A percentile compares a stretch with the other conserved stretches of the same genome.
These are phyloP conservation scores for Leucocoprinus leucothites DNA, from an alignment of 768 basidiomycete genomes.

Conservation along the genomic window DNA sequence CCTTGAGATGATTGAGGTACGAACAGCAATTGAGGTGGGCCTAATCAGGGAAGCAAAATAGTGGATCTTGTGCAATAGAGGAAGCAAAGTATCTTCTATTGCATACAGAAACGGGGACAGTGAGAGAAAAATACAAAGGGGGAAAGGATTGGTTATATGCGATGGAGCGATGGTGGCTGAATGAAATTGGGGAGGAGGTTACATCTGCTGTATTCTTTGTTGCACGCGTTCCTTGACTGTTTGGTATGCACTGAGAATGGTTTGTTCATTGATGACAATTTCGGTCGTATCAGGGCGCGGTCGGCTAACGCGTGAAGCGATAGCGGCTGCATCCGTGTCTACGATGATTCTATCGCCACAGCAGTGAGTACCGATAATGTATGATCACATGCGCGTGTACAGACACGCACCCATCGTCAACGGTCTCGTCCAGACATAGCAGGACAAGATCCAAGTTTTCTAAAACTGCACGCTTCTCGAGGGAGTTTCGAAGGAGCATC, in stretches of 20 bases:
- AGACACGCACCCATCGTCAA: slow-evolving; percentile 88
- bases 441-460: slow-evolving; percentile 94
- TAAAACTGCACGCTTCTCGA: slow-evolving; percentile 92
- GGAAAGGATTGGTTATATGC: background rate
- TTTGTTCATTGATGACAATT: slow-evolving; percentile 98
- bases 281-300: slow-evolving; percentile 92
- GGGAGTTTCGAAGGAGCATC: slow-evolving; percentile 83
- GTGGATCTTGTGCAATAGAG: background rate
- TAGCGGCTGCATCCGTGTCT: slow-evolving; percentile 94
- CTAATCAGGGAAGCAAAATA: background rate
- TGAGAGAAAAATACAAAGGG: background rate
- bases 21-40: background rate
- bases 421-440: slow-evolving; percentile 92
- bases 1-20: background rate
- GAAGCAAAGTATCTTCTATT: slow-evolving; percentile 8
- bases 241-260: slow-evolving; percentile 89
- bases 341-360: slow-evolving; percentile 73
- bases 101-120: background rate
- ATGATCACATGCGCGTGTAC: background rate
- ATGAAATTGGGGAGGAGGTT: slow-evolving; percentile 17
- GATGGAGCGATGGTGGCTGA: background rate
- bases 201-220: slow-evolving; percentile 78
- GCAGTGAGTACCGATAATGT: background rate
- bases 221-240: slow-evolving; percentile 84
- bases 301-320: slow-evolving; percentile 90